Evolutionary conservation across 2,329 filamentous ascomycete genomes (phyloP).

Genomic region (Beauveria medogensis): DNA sequence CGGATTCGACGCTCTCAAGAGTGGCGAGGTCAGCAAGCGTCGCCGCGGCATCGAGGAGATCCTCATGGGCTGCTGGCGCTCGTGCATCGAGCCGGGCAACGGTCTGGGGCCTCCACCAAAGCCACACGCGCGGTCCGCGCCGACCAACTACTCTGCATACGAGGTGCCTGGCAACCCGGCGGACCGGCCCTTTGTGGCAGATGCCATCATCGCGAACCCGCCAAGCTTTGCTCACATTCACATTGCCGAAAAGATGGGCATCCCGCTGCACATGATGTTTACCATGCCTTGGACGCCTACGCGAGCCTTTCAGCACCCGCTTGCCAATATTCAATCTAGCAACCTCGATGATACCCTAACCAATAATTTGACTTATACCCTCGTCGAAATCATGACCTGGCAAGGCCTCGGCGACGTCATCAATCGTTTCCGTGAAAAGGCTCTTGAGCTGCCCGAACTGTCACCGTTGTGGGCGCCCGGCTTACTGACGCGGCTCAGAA

Average conservation of each 20-base stretch:
- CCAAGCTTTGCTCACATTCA: conserved; percentile 72
- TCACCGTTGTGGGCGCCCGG: conserved; percentile 78
- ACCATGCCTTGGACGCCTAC: conserved; percentile 93
- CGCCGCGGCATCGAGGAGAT: conserved; percentile 71
- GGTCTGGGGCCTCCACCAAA: conserved; percentile 44
- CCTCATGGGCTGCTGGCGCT: conserved; percentile 78
- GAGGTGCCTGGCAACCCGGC: conserved; percentile 32
- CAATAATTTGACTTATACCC: conserved; percentile 74
- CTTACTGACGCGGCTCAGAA: conserved; percentile 62
- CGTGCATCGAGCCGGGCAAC: conserved; percentile 72
- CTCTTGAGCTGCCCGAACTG: conserved; percentile 67
- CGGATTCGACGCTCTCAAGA: conserved; percentile 65
- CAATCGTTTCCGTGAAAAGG: conserved; percentile 72
- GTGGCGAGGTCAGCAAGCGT: conserved; percentile 67
- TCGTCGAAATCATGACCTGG: conserved; percentile 91
- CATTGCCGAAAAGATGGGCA: conserved; percentile 65
- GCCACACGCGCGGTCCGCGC: conserved; percentile 38
- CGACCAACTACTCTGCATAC: conserved; percentile 28
- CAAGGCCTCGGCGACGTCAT: conserved; percentile 87
- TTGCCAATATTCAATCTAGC: conserved; percentile 71
- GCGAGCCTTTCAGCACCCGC: conserved; percentile 74
- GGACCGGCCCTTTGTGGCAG: conserved; percentile 66
- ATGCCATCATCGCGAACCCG: conserved; percentile 72
- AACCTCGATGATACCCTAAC: conserved; percentile 70
- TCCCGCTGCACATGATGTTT: conserved; percentile 81